phyloP scores from a whole-genome alignment of 2,329 filamentous ascomycete species.

The Penicillium decumbens region DNA sequence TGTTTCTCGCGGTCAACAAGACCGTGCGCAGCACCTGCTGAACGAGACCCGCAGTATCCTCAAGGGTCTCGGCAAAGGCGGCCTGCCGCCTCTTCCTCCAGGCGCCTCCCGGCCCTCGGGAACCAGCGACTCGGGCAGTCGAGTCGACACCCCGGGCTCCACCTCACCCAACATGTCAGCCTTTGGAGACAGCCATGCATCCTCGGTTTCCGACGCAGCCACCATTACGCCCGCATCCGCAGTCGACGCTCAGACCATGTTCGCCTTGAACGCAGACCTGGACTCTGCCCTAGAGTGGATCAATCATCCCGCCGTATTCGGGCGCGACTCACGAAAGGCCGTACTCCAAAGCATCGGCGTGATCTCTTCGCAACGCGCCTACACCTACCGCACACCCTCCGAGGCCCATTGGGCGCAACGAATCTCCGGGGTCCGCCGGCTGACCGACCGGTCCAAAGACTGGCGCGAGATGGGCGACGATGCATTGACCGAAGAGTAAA shows the following conservation, averaged over 20 bases:
- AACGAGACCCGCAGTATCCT: constrained; percentile 92
- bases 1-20: constrained; percentile 85
- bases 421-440: constrained; percentile 70
- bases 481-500: constrained; percentile 55
- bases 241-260: constrained; percentile 78
- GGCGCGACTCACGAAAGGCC: constrained; percentile 87
- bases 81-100: constrained; percentile 78
- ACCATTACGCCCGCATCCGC: constrained; percentile 57
- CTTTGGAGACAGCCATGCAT: constrained; percentile 33
- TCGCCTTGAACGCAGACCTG: constrained; percentile 83
- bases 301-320: constrained; percentile 90
- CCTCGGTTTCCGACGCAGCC: constrained; percentile 41
- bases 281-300: constrained; percentile 95
- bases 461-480: constrained; percentile 87
- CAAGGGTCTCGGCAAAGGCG: constrained; percentile 92
- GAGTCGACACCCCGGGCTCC: constrained; percentile 36
- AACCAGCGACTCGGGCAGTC: constrained; percentile 38
- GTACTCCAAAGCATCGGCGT: constrained; percentile 95
- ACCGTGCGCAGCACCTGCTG: constrained; percentile 85
- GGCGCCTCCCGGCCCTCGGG: constrained; percentile 43
- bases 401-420: constrained; percentile 85
- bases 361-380: constrained; percentile 88
- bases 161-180: constrained; percentile 38
- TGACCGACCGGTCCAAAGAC: constrained; percentile 79
- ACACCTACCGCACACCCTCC: constrained; percentile 85